A percentile compares a stretch with the other conserved stretches of the same genome.
Evolutionary conservation across 768 basidiomycete genomes (phyloP).

Genomic region (Trametes meyenii): DNA sequence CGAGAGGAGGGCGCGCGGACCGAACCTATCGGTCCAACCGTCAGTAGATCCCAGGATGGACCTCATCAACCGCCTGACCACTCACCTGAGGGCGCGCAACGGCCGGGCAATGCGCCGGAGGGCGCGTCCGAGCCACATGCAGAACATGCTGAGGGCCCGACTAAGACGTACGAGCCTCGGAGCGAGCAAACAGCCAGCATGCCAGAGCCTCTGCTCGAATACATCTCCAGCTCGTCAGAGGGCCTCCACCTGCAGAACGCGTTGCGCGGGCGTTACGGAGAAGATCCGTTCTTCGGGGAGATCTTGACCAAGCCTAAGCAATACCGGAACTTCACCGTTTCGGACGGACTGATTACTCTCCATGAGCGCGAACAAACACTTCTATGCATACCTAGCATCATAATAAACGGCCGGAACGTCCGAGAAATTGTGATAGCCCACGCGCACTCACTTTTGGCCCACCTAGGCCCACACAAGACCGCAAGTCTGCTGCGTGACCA

Average conservation of each 20-base stretch:
- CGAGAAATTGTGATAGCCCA: slow-evolving; percentile 39
- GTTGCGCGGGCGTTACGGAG: slow-evolving; percentile 27
- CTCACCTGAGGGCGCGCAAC: no score
- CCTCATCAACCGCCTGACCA: no score
- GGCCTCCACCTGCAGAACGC: slow-evolving; percentile 15
- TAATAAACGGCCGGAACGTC: slow-evolving; percentile 22
- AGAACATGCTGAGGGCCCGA: background rate
- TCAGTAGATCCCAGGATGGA: background rate
- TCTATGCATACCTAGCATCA: slow-evolving; percentile 27
- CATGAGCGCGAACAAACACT: background rate
- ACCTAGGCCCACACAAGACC: slow-evolving; percentile 40
- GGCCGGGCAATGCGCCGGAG: no score
- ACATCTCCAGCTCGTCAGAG: background rate
- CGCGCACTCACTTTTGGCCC: slow-evolving; percentile 43
- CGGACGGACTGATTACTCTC: slow-evolving; percentile 30
- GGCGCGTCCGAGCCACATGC: background rate
- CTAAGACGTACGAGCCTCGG: background rate
- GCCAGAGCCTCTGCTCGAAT: background rate
- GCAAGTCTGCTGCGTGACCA: slow-evolving; percentile 36
- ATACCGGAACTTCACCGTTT: slow-evolving; percentile 33
- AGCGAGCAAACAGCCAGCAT: background rate
- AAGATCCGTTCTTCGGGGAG: slow-evolving; percentile 36
- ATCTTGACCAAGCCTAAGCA: slow-evolving; percentile 31
- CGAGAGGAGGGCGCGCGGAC: slow-evolving; percentile 8
- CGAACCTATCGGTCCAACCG: background rate